phyloP scores from a whole-genome alignment of 2,329 filamentous ascomycete genomes.

The Diaporthe amygdali region DNA sequence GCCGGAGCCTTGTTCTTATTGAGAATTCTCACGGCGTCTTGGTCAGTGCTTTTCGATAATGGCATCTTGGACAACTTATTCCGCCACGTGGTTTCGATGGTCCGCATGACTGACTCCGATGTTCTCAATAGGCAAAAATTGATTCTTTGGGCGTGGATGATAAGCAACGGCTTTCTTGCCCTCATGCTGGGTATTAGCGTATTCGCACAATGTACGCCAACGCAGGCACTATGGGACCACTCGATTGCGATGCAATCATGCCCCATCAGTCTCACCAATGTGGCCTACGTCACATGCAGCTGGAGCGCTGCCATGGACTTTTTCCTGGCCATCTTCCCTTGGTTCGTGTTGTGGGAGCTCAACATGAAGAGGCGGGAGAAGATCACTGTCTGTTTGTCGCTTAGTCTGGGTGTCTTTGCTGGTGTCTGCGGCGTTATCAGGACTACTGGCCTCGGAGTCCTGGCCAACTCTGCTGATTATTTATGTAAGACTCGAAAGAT shows the following conservation, averaged over 20 bases:
- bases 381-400: constrained; percentile 1
- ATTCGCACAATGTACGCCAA: constrained; percentile 1
- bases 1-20: not conserved
- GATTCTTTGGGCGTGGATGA: constrained; percentile 8
- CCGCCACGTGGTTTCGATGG: not conserved
- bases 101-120: not conserved
- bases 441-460: constrained; percentile 4
- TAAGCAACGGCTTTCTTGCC: not conserved
- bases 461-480: not conserved
- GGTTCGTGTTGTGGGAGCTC: constrained; percentile 9
- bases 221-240: not conserved
- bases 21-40: not conserved
- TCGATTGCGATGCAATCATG: not conserved
- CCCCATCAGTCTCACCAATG: not conserved
- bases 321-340: constrained; percentile 6
- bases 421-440: constrained; percentile 7
- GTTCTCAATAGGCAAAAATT: not conserved
- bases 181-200: not conserved
- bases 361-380: constrained; percentile 13
- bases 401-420: constrained; percentile 10
- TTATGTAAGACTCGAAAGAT: not conserved
- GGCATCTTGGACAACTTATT: no score
- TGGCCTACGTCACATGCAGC: constrained; percentile 5
- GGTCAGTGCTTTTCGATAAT: not conserved
- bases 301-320: constrained; percentile 17